phyloP scores from a whole-genome alignment of 2,329 filamentous ascomycete genomes.

The Neopestalotiopsis rosae region DNA sequence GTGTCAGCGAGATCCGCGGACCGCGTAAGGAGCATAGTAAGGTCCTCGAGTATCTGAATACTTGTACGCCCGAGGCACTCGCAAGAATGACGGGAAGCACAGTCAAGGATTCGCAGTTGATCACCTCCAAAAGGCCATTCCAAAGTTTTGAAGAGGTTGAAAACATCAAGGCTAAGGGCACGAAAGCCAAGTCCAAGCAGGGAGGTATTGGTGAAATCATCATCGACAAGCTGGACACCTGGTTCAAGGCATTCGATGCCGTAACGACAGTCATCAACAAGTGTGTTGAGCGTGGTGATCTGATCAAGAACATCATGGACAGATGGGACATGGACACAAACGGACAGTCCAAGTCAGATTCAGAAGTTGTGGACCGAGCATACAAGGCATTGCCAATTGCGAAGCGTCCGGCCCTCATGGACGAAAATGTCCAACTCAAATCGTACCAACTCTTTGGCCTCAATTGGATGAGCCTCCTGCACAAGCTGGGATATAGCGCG shows the following conservation, averaged over 20 bases:
- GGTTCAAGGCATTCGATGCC: conserved; percentile 51
- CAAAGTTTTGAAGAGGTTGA: conserved; percentile 66
- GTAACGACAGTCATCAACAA: conserved; percentile 43
- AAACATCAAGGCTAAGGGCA: conserved; percentile 55
- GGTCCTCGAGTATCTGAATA: conserved; percentile 84
- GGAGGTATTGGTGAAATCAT: conserved; percentile 36
- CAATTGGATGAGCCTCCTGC: conserved; percentile 91
- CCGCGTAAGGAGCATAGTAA: conserved; percentile 44
- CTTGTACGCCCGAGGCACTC: conserved; percentile 75
- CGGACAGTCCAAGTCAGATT: conserved; percentile 37
- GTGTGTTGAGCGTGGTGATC: conserved; percentile 54
- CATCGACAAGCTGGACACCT: conserved; percentile 48
- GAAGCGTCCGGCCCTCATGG: conserved; percentile 79
- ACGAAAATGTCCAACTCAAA: conserved; percentile 78
- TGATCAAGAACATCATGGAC: conserved; percentile 32
- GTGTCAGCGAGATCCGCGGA: conserved; percentile 12
- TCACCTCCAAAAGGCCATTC: conserved; percentile 81
- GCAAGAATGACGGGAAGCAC: conserved; percentile 81
- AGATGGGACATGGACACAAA: conserved; percentile 37
- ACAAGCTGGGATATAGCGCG: conserved; percentile 78
- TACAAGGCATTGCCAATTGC: conserved; percentile 48
- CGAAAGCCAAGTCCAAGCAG: conserved; percentile 36
- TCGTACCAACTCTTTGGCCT: conserved; percentile 93
- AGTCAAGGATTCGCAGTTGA: conserved; percentile 68
- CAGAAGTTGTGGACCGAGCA: conserved; percentile 30